These are phyloP conservation scores for Pyrus hybrid DNA, from an alignment of 331 rosid genomes.

Conservation along the genomic window DNA sequence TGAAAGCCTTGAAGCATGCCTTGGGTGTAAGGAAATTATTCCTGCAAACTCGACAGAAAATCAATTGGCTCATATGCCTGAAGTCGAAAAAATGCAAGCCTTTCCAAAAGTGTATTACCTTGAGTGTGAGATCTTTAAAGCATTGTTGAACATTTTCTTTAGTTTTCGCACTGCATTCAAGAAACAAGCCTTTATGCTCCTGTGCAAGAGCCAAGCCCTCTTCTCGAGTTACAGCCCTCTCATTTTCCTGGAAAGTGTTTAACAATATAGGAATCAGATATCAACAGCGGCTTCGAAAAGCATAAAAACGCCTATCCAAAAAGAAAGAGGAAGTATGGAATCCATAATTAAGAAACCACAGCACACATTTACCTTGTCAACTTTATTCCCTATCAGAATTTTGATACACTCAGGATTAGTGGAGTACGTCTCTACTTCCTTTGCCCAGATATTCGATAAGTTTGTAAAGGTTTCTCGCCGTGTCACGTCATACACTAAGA, in stretches of 20 bases:
- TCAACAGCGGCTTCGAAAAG: background rate
- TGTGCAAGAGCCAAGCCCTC: conserved; percentile 85
- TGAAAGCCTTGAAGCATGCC: background rate
- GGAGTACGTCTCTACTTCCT: conserved; percentile 62
- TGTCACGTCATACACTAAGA: conserved; percentile 74
- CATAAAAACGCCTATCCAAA: background rate
- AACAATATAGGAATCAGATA: background rate
- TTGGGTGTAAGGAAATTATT: too few relatives aligned
- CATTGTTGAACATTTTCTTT: conserved; percentile 77
- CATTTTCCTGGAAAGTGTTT: conserved; percentile 42
- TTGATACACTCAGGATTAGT: conserved; percentile 58
- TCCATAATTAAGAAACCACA: too few relatives aligned
- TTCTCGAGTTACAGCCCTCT: conserved; percentile 71
- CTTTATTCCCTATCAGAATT: conserved; percentile 77
- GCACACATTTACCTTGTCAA: conserved; percentile 50
- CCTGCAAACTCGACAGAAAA: too few relatives aligned
- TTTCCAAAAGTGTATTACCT: conserved; percentile 33
- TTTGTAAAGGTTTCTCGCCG: conserved; percentile 71
- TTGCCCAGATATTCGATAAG: conserved; percentile 57
- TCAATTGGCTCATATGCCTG: too few relatives aligned
- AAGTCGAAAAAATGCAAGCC: background rate
- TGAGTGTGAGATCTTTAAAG: conserved; percentile 57
- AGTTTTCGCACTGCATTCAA: conserved; percentile 85
- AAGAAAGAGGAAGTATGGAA: background rate
- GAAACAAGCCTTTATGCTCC: conserved; percentile 56